Evolutionary conservation across 2,329 filamentous ascomycete species (phyloP), one percentile per base, ranked within the genome.

Genomic region (Ophiosphaerella herpotricha): DNA sequence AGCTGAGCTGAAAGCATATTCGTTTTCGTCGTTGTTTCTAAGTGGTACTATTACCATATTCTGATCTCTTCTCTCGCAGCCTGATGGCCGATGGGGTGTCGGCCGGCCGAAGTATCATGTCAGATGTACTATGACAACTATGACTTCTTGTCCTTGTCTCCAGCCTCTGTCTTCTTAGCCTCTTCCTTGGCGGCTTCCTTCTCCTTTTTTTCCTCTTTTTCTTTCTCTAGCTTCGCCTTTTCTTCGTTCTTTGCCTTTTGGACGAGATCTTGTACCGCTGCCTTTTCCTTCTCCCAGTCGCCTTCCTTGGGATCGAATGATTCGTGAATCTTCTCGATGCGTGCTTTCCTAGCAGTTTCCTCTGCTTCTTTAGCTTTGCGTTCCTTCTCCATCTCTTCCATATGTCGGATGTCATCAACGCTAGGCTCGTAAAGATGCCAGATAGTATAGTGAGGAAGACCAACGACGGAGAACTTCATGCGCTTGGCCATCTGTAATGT

Each of bases 401-500:
- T 99, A 68, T 97, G 94, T 52, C 89, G 87, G 56, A 97, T 90
- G 67, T 99, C 94, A 67, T 99, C 94, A 13, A 97, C 90, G 66
- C 91, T 96, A n/a, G 94, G 94, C 75, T 99, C 94, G 78, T 99
- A 99, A 67, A 99, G 81, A 86, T 99, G 94, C 94, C 94, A 99
- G 59, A 99, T 97, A 1, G 91, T 96, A 74, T 99, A 99, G 72
- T 99, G 94, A 6, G 94, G 94, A 39, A 99, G 81, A 29, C 94
- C 94, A 50, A 99, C 89, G 14, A 99, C 94, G 0, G 92, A 96
- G 69, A 90, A 97, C 52, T 89, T 82, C 94, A 99, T 97, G 52
- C 90, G 87, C 74, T 91, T 94, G 13, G 94, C 90, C 94, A 99
- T 99, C 92, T 96, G 52, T 6, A 55, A 16, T 39, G 14, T 35